phyloP scores from a whole-genome alignment of 2,329 filamentous ascomycete genomes.

The Sclerotinia minor region DNA sequence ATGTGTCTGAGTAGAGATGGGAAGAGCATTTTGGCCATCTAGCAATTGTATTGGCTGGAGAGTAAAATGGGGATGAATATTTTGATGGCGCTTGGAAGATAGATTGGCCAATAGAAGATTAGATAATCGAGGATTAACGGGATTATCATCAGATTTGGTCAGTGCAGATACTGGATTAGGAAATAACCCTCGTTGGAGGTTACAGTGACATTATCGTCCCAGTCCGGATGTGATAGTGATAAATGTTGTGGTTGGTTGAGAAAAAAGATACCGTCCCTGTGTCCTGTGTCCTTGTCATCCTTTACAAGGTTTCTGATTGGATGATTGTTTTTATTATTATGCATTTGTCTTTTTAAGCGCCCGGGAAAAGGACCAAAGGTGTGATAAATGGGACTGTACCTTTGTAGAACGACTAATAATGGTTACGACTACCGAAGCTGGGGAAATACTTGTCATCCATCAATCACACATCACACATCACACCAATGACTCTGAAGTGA shows the following conservation, averaged over 20 bases:
- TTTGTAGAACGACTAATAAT: too few species aligned
- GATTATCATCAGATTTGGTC: neutral
- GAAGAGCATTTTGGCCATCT: neutral
- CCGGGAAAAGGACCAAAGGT: too few species aligned
- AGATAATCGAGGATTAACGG: neutral
- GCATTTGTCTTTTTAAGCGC: constrained; percentile 10
- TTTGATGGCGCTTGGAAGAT: constrained; percentile 12
- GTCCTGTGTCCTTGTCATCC: too few species aligned
- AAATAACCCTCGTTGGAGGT: neutral
- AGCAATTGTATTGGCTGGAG: constrained; percentile 6
- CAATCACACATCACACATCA: neutral
- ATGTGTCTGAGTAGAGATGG: neutral
- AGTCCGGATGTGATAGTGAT: constrained; percentile 1
- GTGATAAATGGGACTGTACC: too few species aligned
- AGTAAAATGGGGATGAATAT: neutral
- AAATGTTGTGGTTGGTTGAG: constrained; percentile 4
- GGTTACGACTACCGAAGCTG: neutral
- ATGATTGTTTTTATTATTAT: constrained; percentile 4
- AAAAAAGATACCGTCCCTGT: neutral
- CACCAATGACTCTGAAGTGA: neutral
- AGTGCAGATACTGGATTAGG: constrained; percentile 4
- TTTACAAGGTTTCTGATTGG: neutral
- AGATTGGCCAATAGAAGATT: constrained; percentile 10
- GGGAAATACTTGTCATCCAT: neutral
- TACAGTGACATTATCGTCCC: neutral